A percentile compares a stretch with the other conserved stretches of the same genome.
These are phyloP conservation scores for Wickerhamomyces subpelliculosus DNA, from an alignment of 805 yeast species.

Conservation along the genomic window DNA sequence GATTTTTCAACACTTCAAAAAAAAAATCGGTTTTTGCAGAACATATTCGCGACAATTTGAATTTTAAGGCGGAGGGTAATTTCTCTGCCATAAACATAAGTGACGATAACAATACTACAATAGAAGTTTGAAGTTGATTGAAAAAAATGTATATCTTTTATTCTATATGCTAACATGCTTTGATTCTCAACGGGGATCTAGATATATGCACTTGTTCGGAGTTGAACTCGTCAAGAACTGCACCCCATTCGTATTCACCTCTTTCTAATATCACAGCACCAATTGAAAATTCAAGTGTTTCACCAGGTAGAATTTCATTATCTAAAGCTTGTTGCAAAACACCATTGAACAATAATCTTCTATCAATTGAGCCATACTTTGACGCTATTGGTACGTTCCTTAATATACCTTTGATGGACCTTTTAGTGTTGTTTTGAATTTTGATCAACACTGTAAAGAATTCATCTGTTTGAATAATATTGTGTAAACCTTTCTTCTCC, in stretches of 20 bases:
- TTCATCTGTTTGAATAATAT: conserved; percentile 34
- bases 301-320: conserved; percentile 35
- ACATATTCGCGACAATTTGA: background rate
- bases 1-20: background rate
- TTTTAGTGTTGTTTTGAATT: conserved; percentile 40
- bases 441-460: conserved; percentile 45
- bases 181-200: conserved; percentile 30
- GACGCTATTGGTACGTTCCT: conserved; percentile 48
- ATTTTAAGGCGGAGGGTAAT: too few species aligned
- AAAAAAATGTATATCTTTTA: background rate
- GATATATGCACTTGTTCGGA: conserved; percentile 30
- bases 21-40: background rate
- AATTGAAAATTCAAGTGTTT: conserved; percentile 33
- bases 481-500: conserved; percentile 23
- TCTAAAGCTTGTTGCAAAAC: conserved; percentile 51
- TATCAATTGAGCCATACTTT: conserved; percentile 35
- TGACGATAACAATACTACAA: too few species aligned
- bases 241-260: conserved; percentile 83
- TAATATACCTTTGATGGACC: conserved; percentile 44
- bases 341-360: conserved; percentile 67
- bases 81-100: too few species aligned
- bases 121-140: background rate
- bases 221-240: conserved; percentile 42
- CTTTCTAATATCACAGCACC: conserved; percentile 62
- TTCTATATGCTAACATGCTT: conserved; percentile 14